Conservation (phyloP, 257 asterid genomes). For the Knoxia roxburghii region DNA sequence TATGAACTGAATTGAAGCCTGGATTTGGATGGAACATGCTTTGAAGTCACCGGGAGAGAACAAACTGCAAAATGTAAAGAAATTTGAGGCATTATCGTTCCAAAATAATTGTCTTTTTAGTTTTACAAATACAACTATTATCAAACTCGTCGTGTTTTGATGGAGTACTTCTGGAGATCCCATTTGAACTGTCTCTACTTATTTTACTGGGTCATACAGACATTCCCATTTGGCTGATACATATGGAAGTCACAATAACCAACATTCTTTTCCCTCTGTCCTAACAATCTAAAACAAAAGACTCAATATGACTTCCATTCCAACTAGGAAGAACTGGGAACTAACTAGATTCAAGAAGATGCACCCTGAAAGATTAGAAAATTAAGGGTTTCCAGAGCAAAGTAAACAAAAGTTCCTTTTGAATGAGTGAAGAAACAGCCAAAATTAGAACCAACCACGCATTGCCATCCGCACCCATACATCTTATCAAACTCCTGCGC, state of each 20-base stretch:
- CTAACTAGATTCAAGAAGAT: slow-evolving; percentile 22
- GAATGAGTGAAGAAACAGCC: slow-evolving; percentile 79
- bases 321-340: not conserved
- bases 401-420: slow-evolving; percentile 73
- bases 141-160: not conserved
- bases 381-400: slow-evolving; percentile 70
- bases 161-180: not conserved
- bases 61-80: no score
- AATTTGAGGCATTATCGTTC: no score
- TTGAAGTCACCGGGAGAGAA: not conserved
- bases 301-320: not conserved
- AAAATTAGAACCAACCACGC: slow-evolving; percentile 85
- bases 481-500: slow-evolving; percentile 69
- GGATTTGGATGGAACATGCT: no score
- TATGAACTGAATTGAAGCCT: not conserved
- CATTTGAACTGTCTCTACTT: not conserved
- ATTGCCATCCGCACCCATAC: slow-evolving; percentile 88
- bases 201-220: not conserved
- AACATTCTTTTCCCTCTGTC: not conserved
- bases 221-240: not conserved
- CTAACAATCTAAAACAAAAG: not conserved
- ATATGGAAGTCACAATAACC: not conserved
- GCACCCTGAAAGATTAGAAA: slow-evolving; percentile 82
- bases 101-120: no score
- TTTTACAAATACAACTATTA: no score